Evolutionary conservation across 768 basidiomycete genomes (phyloP).

Genomic region (Psilocybe sp.): DNA sequence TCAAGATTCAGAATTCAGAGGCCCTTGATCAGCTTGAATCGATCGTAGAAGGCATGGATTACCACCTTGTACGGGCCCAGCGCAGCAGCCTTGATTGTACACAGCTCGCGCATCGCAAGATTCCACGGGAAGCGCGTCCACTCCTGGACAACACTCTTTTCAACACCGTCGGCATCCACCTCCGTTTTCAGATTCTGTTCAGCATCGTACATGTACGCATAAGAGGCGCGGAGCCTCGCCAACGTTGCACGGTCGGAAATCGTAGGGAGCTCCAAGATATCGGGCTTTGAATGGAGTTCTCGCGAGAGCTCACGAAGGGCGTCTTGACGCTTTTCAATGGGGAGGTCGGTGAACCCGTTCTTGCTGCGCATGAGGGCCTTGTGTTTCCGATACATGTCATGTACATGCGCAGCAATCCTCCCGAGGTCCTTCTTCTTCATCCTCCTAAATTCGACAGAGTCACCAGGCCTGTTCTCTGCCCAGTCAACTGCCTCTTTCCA

Average conservation of each 20-base stretch:
- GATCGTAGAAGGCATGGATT: neutral
- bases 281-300: constrained; percentile 11
- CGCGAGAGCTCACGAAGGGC: constrained; percentile 43
- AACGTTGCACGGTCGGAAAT: constrained; percentile 24
- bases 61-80: neutral
- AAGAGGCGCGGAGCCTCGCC: constrained; percentile 47
- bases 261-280: constrained; percentile 22
- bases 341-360: constrained; percentile 26
- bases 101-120: constrained; percentile 29
- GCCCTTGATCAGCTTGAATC: too few relatives aligned
- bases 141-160: neutral
- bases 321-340: constrained; percentile 51
- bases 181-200: constrained; percentile 10
- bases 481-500: constrained; percentile 15
- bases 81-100: neutral
- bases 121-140: constrained; percentile 44
- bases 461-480: constrained; percentile 9
- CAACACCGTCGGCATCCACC: too few relatives aligned
- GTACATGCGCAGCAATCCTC: constrained; percentile 17
- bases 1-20: too few relatives aligned
- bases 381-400: constrained; percentile 9
- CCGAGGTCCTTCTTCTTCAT: constrained; percentile 14
- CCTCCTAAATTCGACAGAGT: constrained; percentile 1
- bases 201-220: constrained; percentile 44
- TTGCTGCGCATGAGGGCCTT: neutral